Base-by-base conservation (phyloP, 108 stramenopile genomes). In the Bacterosira constricta region DNA sequence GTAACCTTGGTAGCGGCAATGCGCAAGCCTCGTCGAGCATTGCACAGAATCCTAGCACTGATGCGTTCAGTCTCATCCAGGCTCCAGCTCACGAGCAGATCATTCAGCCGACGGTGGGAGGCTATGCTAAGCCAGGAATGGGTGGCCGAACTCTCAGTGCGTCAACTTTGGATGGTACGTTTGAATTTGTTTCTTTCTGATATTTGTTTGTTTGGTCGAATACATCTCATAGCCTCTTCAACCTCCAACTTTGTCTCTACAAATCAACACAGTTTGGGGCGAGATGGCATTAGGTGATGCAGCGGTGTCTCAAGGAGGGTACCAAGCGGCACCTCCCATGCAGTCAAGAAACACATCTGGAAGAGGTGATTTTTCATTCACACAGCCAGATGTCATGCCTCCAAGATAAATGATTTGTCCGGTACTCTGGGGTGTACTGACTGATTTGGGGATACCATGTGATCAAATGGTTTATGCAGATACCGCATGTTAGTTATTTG, bases 341-440 rank as follows among this genome's bases (percentile, higher is more conserved):
- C 69, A 42, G 54, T 73, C 66, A 50, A 75, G 50, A 12, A 52
- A 69, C 37, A 68, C 56, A 32, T 37, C 66, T 30, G 79, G 65
- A 49, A 37, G 21, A 17, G 39, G 62, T 51, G 90, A 86, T 26
- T 96, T 93, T 63, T 85, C 89, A 8, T 96, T 96, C 66, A 87
- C 81, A 45, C 88, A 90, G 53, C 95, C 95, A n/a, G 92, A 91
- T 45, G 76, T 76, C 0, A 93, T 96, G 92, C 95, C 95, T 23
- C 95, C 95, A 50, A 81, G 92, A 73, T 93, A 75, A 76, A 46
- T 36, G 21, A 12, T 69, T 34, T 3, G 2, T 47, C 12, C n/a
- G 12, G 31, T n/a, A n/a, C 8, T 34, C 35, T 9, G 53, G 53
- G 23, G 12, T 32, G 6, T 2, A 13, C 27, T 15, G 53, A 32